Percentiles rank a stretch among this genome's conserved stretches.
phyloP scores from a whole-genome alignment of 805 yeast species.

The Metschnikowia drakensbergensis region DNA sequence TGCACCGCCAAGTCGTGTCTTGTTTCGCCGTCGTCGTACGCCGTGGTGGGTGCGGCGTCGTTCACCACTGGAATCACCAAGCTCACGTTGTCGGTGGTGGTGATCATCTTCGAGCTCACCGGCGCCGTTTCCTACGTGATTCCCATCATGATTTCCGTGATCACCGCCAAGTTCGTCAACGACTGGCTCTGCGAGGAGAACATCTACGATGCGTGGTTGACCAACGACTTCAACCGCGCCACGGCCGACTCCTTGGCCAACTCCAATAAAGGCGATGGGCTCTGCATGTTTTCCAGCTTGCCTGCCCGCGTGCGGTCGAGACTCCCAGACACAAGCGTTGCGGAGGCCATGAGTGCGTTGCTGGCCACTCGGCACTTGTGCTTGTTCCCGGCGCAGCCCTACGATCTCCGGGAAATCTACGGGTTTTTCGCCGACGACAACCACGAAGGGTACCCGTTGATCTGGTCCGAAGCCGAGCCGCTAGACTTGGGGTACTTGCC shows the following conservation, averaged over 20 bases:
- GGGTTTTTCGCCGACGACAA: constrained; percentile 27
- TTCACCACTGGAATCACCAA: constrained; percentile 78
- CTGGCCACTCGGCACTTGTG: constrained; percentile 26
- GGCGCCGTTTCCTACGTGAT: constrained; percentile 82
- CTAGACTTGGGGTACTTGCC: constrained; percentile 33
- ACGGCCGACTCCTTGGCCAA: constrained; percentile 18
- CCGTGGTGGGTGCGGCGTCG: constrained; percentile 84
- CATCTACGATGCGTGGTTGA: constrained; percentile 54
- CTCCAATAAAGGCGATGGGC: constrained; percentile 38
- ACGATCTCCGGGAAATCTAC: constrained; percentile 21
- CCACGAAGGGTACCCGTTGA: constrained; percentile 42
- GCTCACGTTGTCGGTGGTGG: constrained; percentile 75
- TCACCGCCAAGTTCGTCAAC: constrained; percentile 68
- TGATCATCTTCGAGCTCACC: constrained; percentile 75
- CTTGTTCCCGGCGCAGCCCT: constrained; percentile 26
- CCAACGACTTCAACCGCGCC: constrained; percentile 26
- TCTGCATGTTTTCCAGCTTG: constrained; percentile 29
- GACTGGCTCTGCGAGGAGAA: constrained; percentile 58
- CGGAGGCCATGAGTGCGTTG: constrained; percentile 30
- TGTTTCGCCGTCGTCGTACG: constrained; percentile 83
- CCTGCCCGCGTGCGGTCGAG: constrained; percentile 26
- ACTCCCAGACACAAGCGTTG: constrained; percentile 31
- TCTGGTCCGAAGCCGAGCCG: constrained; percentile 25
- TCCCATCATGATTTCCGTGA: constrained; percentile 82
- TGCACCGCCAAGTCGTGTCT: constrained; percentile 48